phyloP scores from a whole-genome alignment of 1,284 basidiomycete genomes.

The Phlebopus sp. region DNA sequence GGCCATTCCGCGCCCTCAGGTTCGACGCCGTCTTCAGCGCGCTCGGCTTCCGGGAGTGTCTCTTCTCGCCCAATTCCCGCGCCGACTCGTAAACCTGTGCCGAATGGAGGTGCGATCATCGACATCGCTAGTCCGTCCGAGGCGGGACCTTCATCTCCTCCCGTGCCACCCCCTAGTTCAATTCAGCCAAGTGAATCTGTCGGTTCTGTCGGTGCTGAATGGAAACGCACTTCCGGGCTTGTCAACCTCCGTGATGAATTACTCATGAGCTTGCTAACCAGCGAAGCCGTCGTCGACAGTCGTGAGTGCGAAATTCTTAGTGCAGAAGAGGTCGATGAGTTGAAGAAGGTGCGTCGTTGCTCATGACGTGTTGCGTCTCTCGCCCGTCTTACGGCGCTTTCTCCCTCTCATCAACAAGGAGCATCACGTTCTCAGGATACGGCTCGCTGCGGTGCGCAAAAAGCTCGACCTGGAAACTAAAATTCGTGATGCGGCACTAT shows the following conservation, averaged over 20 bases:
- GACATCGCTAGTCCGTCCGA: slow-evolving; percentile 30
- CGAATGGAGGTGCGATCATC: slow-evolving; percentile 12
- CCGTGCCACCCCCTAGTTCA: slow-evolving; percentile 22
- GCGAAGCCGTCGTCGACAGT: slow-evolving; percentile 84
- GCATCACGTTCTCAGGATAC: slow-evolving; percentile 60
- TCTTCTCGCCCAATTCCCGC: slow-evolving; percentile 26
- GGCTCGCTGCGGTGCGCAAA: slow-evolving; percentile 59
- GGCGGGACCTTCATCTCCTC: slow-evolving; percentile 43
- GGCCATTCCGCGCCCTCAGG: slow-evolving; percentile 20
- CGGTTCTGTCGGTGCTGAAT: slow-evolving; percentile 24
- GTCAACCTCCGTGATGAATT: slow-evolving; percentile 71
- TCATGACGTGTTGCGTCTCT: neutral
- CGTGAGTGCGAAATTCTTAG: slow-evolving; percentile 70
- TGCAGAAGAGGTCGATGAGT: slow-evolving; percentile 86
- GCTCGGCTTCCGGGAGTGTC: slow-evolving; percentile 23
- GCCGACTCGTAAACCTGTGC: slow-evolving; percentile 28
- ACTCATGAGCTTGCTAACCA: slow-evolving; percentile 78
- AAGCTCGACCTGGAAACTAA: slow-evolving; percentile 75
- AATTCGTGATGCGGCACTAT: slow-evolving; percentile 75
- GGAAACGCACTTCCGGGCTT: slow-evolving; percentile 41
- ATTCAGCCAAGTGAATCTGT: slow-evolving; percentile 33
- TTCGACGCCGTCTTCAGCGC: slow-evolving; percentile 15
- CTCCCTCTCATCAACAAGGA: slow-evolving; percentile 45
- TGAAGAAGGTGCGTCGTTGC: slow-evolving; percentile 73
- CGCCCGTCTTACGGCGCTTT: slow-evolving; percentile 1